A percentile compares a stretch with the other conserved stretches of the same genome.
Evolutionary conservation across 768 basidiomycete genomes (phyloP).

Genomic region (Russula abietina): DNA sequence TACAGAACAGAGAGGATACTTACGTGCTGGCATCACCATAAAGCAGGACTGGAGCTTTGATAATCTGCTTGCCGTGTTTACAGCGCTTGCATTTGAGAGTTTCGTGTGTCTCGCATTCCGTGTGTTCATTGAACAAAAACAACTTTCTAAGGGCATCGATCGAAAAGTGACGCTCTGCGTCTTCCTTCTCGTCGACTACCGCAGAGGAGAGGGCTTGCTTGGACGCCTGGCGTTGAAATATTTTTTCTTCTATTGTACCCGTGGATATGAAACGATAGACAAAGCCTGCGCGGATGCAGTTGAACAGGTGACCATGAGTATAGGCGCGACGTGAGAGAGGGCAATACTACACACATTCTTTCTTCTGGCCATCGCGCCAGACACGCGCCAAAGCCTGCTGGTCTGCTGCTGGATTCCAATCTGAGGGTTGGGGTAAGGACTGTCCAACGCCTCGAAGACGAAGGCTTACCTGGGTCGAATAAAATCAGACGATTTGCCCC

Average conservation of each 20-base stretch:
- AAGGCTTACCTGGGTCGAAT: conserved; percentile 79
- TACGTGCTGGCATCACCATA: conserved; percentile 98
- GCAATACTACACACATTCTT: conserved; percentile 69
- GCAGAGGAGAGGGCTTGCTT: conserved; percentile 96
- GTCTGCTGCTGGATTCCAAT: conserved; percentile 98
- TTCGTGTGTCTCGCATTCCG: conserved; percentile 91
- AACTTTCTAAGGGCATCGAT: conserved; percentile 81
- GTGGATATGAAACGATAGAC: conserved; percentile 98
- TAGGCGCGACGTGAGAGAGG: neutral
- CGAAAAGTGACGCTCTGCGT: conserved; percentile 92
- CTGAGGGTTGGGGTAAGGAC: conserved; percentile 35
- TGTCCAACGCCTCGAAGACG: neutral
- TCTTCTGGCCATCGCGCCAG: conserved; percentile 99
- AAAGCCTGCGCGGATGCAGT: conserved; percentile 53
- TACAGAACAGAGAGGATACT: conserved; percentile 33
- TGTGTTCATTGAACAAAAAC: conserved; percentile 85
- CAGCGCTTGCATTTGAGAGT: conserved; percentile 96
- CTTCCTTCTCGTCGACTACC: conserved; percentile 97
- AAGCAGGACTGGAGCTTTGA: conserved; percentile 78
- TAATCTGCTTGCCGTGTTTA: conserved; percentile 74
- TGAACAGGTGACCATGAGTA: conserved; percentile 2
- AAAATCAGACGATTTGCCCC: conserved; percentile 93
- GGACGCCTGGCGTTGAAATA: conserved; percentile 93
- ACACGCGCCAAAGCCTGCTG: conserved; percentile 98
- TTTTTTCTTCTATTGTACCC: conserved; percentile 98